Conservation (phyloP, 495 filamentous ascomycete species). For the Aspergillus sparsus region DNA sequence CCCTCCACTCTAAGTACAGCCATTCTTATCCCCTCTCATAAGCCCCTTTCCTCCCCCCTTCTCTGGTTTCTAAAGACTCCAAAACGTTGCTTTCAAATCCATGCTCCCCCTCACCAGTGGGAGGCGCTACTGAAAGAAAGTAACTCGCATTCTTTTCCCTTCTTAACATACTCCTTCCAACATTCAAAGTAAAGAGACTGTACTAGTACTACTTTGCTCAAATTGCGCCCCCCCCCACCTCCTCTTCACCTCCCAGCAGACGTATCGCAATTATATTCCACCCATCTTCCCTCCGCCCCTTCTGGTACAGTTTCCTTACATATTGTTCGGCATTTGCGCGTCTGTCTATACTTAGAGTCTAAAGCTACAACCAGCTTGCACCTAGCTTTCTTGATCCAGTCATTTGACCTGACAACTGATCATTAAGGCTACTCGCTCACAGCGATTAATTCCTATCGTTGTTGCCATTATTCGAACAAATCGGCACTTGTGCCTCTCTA, state of each 20-base stretch:
- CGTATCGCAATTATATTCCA: too few relatives aligned
- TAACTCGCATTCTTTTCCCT: not conserved
- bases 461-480: too few relatives aligned
- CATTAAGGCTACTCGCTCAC: too few relatives aligned
- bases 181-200: not conserved
- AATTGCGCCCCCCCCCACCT: too few relatives aligned
- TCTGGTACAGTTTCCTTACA: not conserved
- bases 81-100: not conserved
- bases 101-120: slow-evolving; percentile 1
- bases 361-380: too few relatives aligned
- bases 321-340: too few relatives aligned
- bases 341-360: too few relatives aligned
- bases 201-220: not conserved
- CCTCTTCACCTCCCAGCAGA: too few relatives aligned
- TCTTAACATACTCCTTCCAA: slow-evolving; percentile 15
- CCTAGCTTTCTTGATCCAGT: not conserved
- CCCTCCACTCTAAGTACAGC: slow-evolving; percentile 20
- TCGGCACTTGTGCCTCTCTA: too few relatives aligned
- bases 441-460: too few relatives aligned
- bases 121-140: not conserved
- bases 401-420: too few relatives aligned
- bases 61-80: slow-evolving; percentile 1
- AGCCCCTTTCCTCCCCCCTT: slow-evolving; percentile 14
- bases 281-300: not conserved
- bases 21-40: slow-evolving; percentile 15